phyloP scores from a whole-genome alignment of 345 rosid genomes.

The Bruguiera parviflora region DNA sequence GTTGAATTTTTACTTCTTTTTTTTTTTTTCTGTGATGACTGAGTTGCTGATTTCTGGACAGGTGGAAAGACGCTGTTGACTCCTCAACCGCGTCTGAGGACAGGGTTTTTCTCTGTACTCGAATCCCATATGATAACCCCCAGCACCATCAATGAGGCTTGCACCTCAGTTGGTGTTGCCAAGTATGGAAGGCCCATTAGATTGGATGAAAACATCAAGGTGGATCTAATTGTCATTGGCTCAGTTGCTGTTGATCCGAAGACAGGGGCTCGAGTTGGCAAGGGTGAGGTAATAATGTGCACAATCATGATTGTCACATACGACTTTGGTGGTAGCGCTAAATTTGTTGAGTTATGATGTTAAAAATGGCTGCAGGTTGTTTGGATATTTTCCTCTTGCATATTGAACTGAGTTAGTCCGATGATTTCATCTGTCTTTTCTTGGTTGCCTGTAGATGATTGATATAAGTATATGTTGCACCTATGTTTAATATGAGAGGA shows the following conservation, averaged over 20 bases:
- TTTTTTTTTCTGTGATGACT: neutral
- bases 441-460: too few species aligned
- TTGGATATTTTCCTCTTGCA: too few species aligned
- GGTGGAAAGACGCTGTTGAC: constrained; percentile 76
- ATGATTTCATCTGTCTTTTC: too few species aligned
- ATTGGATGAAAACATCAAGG: constrained; percentile 74
- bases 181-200: constrained; percentile 81
- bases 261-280: constrained; percentile 88
- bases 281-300: constrained; percentile 64
- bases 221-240: constrained; percentile 74
- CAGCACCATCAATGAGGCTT: constrained; percentile 56
- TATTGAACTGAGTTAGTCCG: too few species aligned
- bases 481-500: too few species aligned
- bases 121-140: constrained; percentile 49
- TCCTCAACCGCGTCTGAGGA: constrained; percentile 88
- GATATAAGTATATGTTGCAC: too few species aligned
- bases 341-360: too few species aligned
- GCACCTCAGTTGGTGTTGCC: constrained; percentile 79
- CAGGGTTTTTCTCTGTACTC: constrained; percentile 79
- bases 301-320: too few species aligned
- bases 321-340: too few species aligned
- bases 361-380: too few species aligned
- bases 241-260: constrained; percentile 85
- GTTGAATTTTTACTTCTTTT: neutral
- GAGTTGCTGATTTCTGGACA: constrained; percentile 17